Conservation (phyloP, 2,329 filamentous ascomycete genomes). For the Fusarium sp. region DNA sequence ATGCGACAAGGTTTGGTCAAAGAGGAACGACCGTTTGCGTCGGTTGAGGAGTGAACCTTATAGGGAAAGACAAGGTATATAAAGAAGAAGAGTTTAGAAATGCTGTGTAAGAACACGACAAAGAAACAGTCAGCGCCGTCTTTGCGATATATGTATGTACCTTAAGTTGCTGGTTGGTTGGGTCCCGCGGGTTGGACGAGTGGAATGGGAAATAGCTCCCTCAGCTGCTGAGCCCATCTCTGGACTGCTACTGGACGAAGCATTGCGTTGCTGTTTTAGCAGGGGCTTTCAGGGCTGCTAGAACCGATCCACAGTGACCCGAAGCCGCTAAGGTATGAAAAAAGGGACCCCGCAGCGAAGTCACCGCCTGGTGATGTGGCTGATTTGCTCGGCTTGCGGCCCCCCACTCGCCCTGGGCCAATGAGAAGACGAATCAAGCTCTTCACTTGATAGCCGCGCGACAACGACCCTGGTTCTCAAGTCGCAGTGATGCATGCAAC, state of each 20-base stretch:
- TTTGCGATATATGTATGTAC: conserved; percentile 46
- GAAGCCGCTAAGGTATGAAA: conserved; percentile 36
- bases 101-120: conserved; percentile 23
- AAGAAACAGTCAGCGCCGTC: conserved; percentile 33
- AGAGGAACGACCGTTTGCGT: not conserved
- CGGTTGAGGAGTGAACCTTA: not conserved
- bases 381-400: conserved; percentile 41
- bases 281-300: conserved; percentile 38
- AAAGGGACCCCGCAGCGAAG: conserved; percentile 38
- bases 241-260: conserved; percentile 16
- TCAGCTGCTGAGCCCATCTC: conserved; percentile 25
- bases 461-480: conserved; percentile 36
- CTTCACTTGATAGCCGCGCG: conserved; percentile 41
- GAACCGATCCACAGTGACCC: conserved; percentile 34
- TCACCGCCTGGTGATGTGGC: conserved; percentile 39
- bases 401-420: conserved; percentile 34
- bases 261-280: conserved; percentile 14
- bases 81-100: conserved; percentile 6
- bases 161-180: conserved; percentile 35
- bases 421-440: conserved; percentile 20
- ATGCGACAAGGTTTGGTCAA: conserved; percentile 14
- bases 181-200: conserved; percentile 27
- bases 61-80: not conserved
- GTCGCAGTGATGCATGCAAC: conserved; percentile 18
- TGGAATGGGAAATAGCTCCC: conserved; percentile 28